A percentile compares a stretch with the other conserved stretches of the same genome.
Conservation (phyloP, 441 rosid genomes). For the Populus trichocarpa region DNA sequence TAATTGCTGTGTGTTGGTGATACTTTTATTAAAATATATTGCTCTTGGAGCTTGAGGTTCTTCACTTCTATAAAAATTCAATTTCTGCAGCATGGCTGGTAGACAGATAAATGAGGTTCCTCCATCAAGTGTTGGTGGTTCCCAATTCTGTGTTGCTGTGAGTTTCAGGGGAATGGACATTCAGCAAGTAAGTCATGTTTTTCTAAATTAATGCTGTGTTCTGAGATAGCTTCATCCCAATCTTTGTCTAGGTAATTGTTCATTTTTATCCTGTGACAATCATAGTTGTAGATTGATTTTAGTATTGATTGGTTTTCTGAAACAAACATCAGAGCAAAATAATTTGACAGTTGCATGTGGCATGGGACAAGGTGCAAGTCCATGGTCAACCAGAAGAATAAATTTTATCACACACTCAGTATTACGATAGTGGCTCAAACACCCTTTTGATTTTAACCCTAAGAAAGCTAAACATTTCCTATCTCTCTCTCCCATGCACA, state of each 20-base stretch:
- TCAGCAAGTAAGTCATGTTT: slow-evolving; percentile 56
- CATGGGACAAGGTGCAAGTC: background rate
- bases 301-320: background rate
- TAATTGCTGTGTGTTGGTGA: background rate
- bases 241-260: background rate
- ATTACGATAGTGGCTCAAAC: background rate
- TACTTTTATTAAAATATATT: background rate
- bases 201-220: slow-evolving; percentile 16
- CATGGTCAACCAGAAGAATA: background rate
- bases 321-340: background rate
- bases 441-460: background rate
- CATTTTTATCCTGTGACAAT: background rate
- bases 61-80: slow-evolving; percentile 13
- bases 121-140: slow-evolving; percentile 76
- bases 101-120: slow-evolving; percentile 91
- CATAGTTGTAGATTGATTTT: background rate
- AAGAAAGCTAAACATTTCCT: background rate
- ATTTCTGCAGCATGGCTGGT: slow-evolving; percentile 88
- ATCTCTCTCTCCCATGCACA: background rate
- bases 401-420: background rate
- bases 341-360: background rate
- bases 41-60: background rate
- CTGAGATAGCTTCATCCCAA: background rate
- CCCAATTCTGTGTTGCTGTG: slow-evolving; percentile 83
- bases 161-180: slow-evolving; percentile 74